Percentiles rank a stretch among this genome's conserved stretches.
These are phyloP conservation scores for Aspergillus candidus DNA, from an alignment of 2,329 filamentous ascomycete species.

Conservation along the genomic window DNA sequence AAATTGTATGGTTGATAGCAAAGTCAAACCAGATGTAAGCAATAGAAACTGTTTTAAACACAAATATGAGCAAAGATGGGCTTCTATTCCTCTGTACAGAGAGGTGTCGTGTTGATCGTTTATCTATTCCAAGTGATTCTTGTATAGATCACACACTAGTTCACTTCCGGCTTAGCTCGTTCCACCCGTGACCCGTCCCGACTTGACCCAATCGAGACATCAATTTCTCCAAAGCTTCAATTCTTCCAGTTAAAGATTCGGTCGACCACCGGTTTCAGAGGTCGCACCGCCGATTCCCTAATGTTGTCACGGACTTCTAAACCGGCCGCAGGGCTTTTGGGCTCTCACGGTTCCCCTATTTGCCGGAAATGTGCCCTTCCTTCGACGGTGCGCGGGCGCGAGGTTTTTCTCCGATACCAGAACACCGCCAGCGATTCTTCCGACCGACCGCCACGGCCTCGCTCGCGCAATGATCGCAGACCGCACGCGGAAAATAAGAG, in stretches of 20 bases:
- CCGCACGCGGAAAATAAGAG: background rate
- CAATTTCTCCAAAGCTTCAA: background rate
- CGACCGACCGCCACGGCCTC: slow-evolving; percentile 2
- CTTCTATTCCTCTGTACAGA: too few relatives aligned
- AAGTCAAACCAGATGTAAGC: too few relatives aligned
- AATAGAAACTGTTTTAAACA: too few relatives aligned
- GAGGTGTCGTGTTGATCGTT: too few relatives aligned
- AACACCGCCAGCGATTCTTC: slow-evolving; percentile 9
- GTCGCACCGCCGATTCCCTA: slow-evolving; percentile 5
- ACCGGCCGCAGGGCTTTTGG: slow-evolving; percentile 17
- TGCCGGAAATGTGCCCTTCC: slow-evolving; percentile 5
- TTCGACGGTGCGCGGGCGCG: slow-evolving; percentile 6
- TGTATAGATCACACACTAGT: background rate
- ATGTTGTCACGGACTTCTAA: slow-evolving; percentile 24
- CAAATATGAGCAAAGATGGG: too few relatives aligned
- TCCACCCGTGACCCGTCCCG: too few relatives aligned
- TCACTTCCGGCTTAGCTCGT: slow-evolving; percentile 4
- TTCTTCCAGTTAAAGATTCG: slow-evolving; percentile 6
- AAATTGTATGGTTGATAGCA: too few relatives aligned
- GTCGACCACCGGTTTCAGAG: background rate
- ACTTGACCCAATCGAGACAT: background rate
- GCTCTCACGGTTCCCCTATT: slow-evolving; percentile 11
- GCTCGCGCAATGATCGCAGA: slow-evolving; percentile 2
- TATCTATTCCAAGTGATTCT: too few relatives aligned
- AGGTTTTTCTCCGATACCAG: slow-evolving; percentile 17